Base-by-base conservation (phyloP, 305 asterid genomes). In the Lippia alba region DNA sequence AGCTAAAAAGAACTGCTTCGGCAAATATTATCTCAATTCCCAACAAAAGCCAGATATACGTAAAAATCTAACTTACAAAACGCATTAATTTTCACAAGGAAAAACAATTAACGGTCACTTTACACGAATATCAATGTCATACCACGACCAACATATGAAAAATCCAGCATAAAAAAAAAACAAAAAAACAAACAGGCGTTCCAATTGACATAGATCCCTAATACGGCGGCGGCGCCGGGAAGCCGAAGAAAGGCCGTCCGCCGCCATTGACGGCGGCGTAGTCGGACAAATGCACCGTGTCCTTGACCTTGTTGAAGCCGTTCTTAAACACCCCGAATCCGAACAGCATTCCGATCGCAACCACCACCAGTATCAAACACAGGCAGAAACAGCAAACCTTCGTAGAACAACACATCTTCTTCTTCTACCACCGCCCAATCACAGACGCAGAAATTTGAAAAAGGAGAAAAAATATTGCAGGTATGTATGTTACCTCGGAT, bases 311-410 rank as follows among this genome's bases (percentile, higher is more conserved):
- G 67, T 85, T 82, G 68, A 87, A 87, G 0, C 97, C 94, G 57
- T 87, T 74, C 71, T 67, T 67, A 84, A 85, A 89, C 11, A 89
- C 90, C 8, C 94, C 94, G 67, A 91, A 91, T 8, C 96, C 97
- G 74, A 91, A 85, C 12, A 87, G 54, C 20, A 85, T 49, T 1
- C 94, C 96, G 20, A 89, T 59, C 32, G 85, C 87, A 4, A 91
- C 41, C 58, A 83, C 94, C 73, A 80, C 61, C 9, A 82, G 8
- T 17, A 87, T 48, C 32, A 89, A 17, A 8, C 89, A 87, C 60
- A 78, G 55, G 78, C 88, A 85, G 51, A 83, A 20, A 80, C 86
- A 87, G 68, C 96, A 91, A 6, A 89, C 59, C 66, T 75, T 87
- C 8, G 78, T 57, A 9, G 76, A 66, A 48, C 82, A 78, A 48